Base-by-base conservation (phyloP, 2,329 filamentous ascomycete genomes). In the Onygenales sp. region DNA sequence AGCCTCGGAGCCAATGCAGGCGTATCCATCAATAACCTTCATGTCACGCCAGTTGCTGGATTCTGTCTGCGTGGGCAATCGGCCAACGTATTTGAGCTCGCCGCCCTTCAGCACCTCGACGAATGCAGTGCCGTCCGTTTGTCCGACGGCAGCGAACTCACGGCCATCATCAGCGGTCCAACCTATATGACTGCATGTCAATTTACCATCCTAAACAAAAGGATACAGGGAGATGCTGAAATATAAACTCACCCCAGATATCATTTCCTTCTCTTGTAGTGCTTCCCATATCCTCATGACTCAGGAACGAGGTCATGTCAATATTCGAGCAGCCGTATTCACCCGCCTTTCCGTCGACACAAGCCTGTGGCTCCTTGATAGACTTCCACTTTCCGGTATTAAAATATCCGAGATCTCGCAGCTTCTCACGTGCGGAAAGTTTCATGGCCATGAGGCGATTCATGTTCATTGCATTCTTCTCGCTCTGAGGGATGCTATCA, bases 101-200 rank as follows among this genome's bases (percentile, higher is more conserved):
- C 77, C 77, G 42, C 71, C 65, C 49, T 67, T 63, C 45, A 62
- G 65, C 51, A 79, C 68, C 57, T 79, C 77, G 10, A 73, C 73
- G 47, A 79, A 78, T 3, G 74, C 74, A 1, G 75, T 74, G 14
- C 77, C 77, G 50, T 78, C 74, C n/a, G 65, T 66, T 56, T 78
- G 74, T 4, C 74, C 76, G 31, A 78, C 68, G 31, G 72, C 69
- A n/a, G 69, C 72, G 47, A 78, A 77, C 59, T 79, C 76, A 3
- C 76, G 72, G 13, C 76, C 77, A 27, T 73, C 67, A 2, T 68
- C 64, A 2, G 71, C 73, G 0, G 75, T 77, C 77, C 73, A 76
- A 4, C 76, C 77, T 59, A 33, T 11, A 42, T 38, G 45, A 5
- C 42, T n/a, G 14, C 5, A 45, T 21, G 35, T 41, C 11, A 51